phyloP scores from a whole-genome alignment of 2,329 filamentous ascomycete genomes.

The Xylaria sp. region DNA sequence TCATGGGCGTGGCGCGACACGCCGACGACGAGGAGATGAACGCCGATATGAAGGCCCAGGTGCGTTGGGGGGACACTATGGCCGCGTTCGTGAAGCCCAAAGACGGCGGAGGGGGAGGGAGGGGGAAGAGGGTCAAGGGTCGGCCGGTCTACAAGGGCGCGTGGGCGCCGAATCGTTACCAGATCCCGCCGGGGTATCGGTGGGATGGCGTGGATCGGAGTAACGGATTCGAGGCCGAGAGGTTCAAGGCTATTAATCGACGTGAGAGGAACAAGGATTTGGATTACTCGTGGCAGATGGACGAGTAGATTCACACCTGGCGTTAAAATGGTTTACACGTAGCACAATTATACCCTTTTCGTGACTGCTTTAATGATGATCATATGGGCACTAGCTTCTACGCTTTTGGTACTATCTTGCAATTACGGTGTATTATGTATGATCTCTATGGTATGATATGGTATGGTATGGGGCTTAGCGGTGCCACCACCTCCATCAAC shows the following conservation, averaged over 20 bases:
- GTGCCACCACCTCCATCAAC: not conserved
- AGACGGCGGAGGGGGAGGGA: slow-evolving; percentile 40
- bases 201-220: slow-evolving; percentile 98
- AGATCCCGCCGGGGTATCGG: slow-evolving; percentile 88
- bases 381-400: not conserved
- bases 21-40: slow-evolving; percentile 92
- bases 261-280: slow-evolving; percentile 79
- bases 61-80: slow-evolving; percentile 95
- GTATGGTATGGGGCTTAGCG: not conserved
- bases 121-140: slow-evolving; percentile 49
- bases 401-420: not conserved
- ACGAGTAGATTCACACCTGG: slow-evolving; percentile 66
- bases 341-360: slow-evolving; percentile 33
- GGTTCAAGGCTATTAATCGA: slow-evolving; percentile 88
- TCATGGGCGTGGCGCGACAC: slow-evolving; percentile 80
- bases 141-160: slow-evolving; percentile 81
- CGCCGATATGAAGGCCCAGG: slow-evolving; percentile 76
- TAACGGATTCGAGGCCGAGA: slow-evolving; percentile 92
- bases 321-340: slow-evolving; percentile 16
- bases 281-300: slow-evolving; percentile 96
- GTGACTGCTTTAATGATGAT: slow-evolving; percentile 6
- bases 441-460: slow-evolving; percentile 16
- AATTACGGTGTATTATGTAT: slow-evolving; percentile 25
- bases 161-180: slow-evolving; percentile 90
- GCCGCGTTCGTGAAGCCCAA: slow-evolving; percentile 75